Conservation (phyloP, 2,329 filamentous ascomycete genomes). For the Aschersonia sp. region DNA sequence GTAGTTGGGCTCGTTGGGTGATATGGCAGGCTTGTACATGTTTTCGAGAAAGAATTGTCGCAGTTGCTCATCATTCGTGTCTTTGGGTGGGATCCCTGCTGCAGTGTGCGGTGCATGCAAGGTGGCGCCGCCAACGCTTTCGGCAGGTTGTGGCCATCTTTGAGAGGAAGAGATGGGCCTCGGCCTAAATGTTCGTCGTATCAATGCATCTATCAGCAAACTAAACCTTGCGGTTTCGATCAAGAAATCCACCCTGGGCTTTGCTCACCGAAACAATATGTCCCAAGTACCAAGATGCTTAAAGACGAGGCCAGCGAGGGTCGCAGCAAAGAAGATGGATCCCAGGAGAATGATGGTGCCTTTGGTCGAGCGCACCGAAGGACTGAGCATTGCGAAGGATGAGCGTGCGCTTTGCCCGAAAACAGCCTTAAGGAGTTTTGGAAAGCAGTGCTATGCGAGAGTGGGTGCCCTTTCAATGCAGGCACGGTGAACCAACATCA, state of each 20-base stretch:
- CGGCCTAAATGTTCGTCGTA: too few species aligned
- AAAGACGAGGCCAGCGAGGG: constrained; percentile 17
- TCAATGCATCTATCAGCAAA: too few species aligned
- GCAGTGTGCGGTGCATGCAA: neutral
- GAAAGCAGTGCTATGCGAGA: too few species aligned
- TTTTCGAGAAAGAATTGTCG: constrained; percentile 18
- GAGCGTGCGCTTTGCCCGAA: neutral
- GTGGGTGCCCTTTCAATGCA: too few species aligned
- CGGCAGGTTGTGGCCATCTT: neutral
- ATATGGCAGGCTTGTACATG: constrained; percentile 15
- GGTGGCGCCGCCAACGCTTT: neutral
- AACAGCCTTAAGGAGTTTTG: neutral
- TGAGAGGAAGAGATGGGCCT: neutral
- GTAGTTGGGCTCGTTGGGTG: constrained; percentile 13
- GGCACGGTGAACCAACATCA: too few species aligned
- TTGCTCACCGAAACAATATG: constrained; percentile 7
- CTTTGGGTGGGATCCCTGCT: neutral
- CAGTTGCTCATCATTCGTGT: constrained; percentile 6
- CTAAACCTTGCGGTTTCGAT: too few species aligned
- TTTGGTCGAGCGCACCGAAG: constrained; percentile 15
- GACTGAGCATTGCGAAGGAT: constrained; percentile 11
- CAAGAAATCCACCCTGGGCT: too few species aligned
- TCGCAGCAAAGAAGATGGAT: constrained; percentile 16
- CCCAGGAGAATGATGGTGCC: constrained; percentile 14
- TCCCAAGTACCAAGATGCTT: constrained; percentile 17